Percentiles rank a stretch among this genome's conserved stretches.
These are phyloP conservation scores for Pleurotus salmoneostramineus DNA, from an alignment of 768 basidiomycete genomes.

Conservation along the genomic window DNA sequence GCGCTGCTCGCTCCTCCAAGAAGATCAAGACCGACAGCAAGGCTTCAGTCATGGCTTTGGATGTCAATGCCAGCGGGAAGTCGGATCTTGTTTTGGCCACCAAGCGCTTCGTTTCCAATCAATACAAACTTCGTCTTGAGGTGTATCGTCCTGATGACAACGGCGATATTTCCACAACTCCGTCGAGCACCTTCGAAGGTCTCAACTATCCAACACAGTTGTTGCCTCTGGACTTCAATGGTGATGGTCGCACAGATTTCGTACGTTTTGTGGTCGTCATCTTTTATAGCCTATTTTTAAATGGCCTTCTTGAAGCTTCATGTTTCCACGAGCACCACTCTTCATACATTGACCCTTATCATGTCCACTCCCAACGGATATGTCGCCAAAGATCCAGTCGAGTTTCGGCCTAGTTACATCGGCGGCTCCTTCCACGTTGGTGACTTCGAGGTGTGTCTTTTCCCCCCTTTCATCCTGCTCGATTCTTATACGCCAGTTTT, in stretches of 20 bases:
- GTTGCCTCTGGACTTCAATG: constrained; percentile 1
- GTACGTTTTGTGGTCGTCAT: neutral
- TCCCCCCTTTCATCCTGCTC: neutral
- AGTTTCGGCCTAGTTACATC: neutral
- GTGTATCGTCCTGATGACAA: neutral
- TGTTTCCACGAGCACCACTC: neutral
- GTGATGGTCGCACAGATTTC: constrained; percentile 2
- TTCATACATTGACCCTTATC: neutral
- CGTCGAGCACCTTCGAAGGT: neutral
- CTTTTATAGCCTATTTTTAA: neutral
- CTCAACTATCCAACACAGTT: neutral
- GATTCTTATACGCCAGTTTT: neutral
- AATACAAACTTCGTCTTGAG: neutral
- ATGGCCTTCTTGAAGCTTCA: neutral
- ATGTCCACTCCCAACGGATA: constrained; percentile 1
- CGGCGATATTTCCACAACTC: neutral
- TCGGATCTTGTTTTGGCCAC: constrained; percentile 1
- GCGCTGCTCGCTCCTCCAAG: neutral
- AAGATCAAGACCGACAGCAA: neutral
- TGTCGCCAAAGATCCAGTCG: neutral
- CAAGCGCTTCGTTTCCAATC: neutral
- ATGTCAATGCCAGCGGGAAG: constrained; percentile 2
- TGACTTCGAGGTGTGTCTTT: neutral
- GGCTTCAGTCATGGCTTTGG: constrained; percentile 3
- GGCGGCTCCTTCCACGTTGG: constrained; percentile 4